phyloP scores from a whole-genome alignment of 2,329 filamentous ascomycete species.

The Mycosphaerella arachidis region DNA sequence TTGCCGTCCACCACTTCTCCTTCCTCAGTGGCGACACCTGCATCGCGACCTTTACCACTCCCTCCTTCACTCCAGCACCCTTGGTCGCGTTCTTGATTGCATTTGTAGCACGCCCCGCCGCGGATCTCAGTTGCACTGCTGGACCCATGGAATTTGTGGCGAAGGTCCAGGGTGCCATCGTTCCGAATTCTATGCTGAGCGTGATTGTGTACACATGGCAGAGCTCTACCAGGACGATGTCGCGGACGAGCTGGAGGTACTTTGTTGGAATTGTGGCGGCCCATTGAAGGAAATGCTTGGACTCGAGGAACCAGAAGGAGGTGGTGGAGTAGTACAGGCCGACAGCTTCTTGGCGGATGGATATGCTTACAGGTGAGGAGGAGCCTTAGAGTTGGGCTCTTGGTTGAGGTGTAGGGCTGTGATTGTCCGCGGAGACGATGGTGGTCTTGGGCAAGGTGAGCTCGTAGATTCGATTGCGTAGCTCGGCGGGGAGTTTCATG shows the following conservation, averaged over 20 bases:
- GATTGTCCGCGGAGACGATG: background rate
- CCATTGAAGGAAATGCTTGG: background rate
- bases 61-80: background rate
- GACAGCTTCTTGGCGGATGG: slow-evolving; percentile 8
- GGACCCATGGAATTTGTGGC: too few species aligned
- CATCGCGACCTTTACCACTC: background rate
- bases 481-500: slow-evolving; percentile 1
- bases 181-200: too few species aligned
- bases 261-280: background rate
- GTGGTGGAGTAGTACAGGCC: slow-evolving; percentile 10
- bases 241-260: background rate
- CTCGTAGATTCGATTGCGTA: slow-evolving; percentile 9
- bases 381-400: slow-evolving; percentile 2
- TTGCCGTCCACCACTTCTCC: background rate
- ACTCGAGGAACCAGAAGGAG: slow-evolving; percentile 4
- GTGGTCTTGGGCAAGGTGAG: background rate
- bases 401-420: background rate
- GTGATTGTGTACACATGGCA: too few species aligned
- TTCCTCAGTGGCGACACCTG: background rate
- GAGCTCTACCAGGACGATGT: background rate
- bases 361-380: slow-evolving; percentile 15
- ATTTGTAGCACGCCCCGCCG: background rate
- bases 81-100: background rate
- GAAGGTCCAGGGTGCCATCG: too few species aligned
- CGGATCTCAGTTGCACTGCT: too few species aligned